Evolutionary conservation across 2,329 filamentous ascomycete genomes (phyloP).

Genomic region (Aspergillus phoenicis): DNA sequence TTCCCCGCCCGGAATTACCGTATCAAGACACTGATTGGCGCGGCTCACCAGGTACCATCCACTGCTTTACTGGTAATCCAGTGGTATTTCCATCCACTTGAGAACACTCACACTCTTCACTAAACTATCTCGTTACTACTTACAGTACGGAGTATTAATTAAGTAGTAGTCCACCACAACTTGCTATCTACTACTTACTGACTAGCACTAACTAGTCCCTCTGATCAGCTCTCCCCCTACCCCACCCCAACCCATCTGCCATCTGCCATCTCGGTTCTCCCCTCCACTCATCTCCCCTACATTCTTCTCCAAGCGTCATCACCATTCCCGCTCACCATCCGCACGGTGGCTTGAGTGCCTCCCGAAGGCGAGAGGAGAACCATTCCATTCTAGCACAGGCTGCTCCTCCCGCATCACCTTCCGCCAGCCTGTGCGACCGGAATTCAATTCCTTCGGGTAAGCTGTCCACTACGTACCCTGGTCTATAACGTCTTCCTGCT

Average conservation of each 20-base stretch:
- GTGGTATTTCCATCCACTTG: not conserved
- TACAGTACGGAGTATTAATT: too few species aligned
- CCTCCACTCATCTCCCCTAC: too few species aligned
- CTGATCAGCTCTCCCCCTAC: too few species aligned
- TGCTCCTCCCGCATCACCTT: not conserved
- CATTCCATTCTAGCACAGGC: not conserved
- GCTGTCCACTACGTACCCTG: not conserved
- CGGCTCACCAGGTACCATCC: not conserved
- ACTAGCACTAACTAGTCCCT: too few species aligned
- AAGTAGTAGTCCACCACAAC: too few species aligned
- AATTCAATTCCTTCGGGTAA: slow-evolving; percentile 4
- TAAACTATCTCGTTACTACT: too few species aligned
- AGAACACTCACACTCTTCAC: not conserved
- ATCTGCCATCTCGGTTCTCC: too few species aligned
- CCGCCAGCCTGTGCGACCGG: not conserved
- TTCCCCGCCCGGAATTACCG: not conserved
- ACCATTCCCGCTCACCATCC: not conserved
- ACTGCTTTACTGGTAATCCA: not conserved
- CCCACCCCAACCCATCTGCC: too few species aligned
- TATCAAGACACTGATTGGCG: not conserved
- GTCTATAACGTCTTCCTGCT: not conserved
- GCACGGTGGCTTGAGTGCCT: not conserved
- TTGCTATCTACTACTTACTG: too few species aligned
- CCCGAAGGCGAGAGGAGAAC: not conserved
- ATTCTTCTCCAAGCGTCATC: not conserved